Conservation (phyloP, 1,284 basidiomycete species). For the Rugosomyces carneus region DNA sequence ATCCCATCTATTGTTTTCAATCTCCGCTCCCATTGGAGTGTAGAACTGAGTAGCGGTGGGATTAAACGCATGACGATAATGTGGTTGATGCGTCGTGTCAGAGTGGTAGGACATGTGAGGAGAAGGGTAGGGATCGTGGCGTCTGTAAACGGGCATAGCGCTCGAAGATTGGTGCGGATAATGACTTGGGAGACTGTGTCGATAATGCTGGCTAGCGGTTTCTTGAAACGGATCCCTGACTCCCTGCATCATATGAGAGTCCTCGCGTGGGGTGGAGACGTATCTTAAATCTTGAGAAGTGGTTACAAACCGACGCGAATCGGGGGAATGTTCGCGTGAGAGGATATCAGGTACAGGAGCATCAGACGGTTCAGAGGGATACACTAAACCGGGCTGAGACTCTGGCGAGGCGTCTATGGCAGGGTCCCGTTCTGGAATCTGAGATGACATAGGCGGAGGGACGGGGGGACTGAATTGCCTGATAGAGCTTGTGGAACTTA, state of each 20-base stretch:
- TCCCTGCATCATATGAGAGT: neutral
- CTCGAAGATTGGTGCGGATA: neutral
- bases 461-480: too few species aligned
- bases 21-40: neutral
- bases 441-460: too few species aligned
- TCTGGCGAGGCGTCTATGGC: too few species aligned
- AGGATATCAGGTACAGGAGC: too few species aligned
- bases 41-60: slow-evolving; percentile 5
- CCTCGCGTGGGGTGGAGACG: too few species aligned
- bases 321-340: too few species aligned
- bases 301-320: too few species aligned
- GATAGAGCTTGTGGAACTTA: too few species aligned
- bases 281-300: too few species aligned
- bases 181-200: neutral
- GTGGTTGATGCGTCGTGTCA: neutral
- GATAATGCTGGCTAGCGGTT: neutral
- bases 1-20: neutral
- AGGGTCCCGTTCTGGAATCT: too few species aligned
- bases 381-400: too few species aligned
- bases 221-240: neutral
- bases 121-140: slow-evolving; percentile 2
- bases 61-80: neutral
- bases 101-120: neutral
- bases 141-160: neutral
- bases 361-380: too few species aligned